phyloP scores from a whole-genome alignment of 1,139 yeast species.

The Eremothecium sinecaudum region DNA sequence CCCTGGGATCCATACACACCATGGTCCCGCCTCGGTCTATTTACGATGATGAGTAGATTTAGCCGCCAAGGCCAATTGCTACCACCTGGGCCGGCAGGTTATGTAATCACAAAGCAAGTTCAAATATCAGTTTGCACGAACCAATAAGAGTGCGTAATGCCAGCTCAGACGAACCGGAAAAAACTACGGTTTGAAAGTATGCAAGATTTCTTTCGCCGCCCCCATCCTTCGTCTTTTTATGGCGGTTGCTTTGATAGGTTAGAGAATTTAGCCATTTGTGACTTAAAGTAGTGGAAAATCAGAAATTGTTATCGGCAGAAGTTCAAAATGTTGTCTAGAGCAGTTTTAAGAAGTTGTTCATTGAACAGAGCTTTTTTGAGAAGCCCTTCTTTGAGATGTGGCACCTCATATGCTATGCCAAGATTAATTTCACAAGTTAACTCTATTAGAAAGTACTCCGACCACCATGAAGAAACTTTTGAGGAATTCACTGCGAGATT shows the following conservation, averaged over 20 bases:
- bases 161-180: too few relatives aligned
- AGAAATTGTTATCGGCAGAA: too few relatives aligned
- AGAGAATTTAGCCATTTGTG: too few relatives aligned
- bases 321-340: slow-evolving; percentile 26
- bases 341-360: slow-evolving; percentile 22
- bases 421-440: slow-evolving; percentile 10
- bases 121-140: background rate
- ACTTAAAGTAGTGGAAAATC: too few relatives aligned
- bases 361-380: slow-evolving; percentile 19
- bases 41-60: slow-evolving; percentile 24
- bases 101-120: too few relatives aligned
- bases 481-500: slow-evolving; percentile 91
- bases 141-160: background rate
- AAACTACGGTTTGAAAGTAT: too few relatives aligned
- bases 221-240: too few relatives aligned
- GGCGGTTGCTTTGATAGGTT: too few relatives aligned
- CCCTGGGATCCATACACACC: slow-evolving; percentile 11
- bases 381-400: slow-evolving; percentile 10
- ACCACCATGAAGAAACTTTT: slow-evolving; percentile 70
- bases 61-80: too few relatives aligned
- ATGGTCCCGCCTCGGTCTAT: slow-evolving; percentile 32
- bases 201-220: too few relatives aligned
- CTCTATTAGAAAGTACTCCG: slow-evolving; percentile 57
- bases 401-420: slow-evolving; percentile 11
- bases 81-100: too few relatives aligned